These are phyloP conservation scores for Sarocladium brachiariae DNA, from an alignment of 2,329 filamentous ascomycete species.

Conservation along the genomic window DNA sequence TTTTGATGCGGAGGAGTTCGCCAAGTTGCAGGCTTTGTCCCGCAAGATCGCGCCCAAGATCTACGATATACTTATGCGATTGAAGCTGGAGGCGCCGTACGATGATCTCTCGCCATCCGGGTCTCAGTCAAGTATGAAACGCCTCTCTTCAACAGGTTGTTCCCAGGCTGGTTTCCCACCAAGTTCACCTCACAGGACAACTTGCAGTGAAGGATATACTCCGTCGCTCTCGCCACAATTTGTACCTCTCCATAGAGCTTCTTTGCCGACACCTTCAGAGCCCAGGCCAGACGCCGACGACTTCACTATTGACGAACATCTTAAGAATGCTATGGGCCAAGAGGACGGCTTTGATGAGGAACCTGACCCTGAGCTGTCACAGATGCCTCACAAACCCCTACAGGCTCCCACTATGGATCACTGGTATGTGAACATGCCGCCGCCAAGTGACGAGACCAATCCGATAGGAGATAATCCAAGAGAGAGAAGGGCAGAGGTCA, in stretches of 20 bases:
- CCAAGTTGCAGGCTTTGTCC: slow-evolving; percentile 39
- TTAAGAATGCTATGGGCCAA: slow-evolving; percentile 19
- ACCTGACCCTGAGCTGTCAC: slow-evolving; percentile 11
- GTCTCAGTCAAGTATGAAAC: no score
- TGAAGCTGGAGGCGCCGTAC: slow-evolving; percentile 39
- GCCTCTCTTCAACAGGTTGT: no score
- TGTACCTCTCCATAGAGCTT: no score
- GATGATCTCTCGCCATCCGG: slow-evolving; percentile 15
- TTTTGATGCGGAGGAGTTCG: slow-evolving; percentile 45
- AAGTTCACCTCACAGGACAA: no score
- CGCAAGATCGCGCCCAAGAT: slow-evolving; percentile 42
- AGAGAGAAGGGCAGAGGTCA: neutral
- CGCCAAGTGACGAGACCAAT: neutral
- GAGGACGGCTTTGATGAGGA: slow-evolving; percentile 2
- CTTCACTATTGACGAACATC: slow-evolving; percentile 21
- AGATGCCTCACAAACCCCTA: slow-evolving; percentile 10
- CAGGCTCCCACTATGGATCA: neutral
- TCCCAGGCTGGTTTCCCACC: no score
- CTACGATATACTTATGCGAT: slow-evolving; percentile 43
- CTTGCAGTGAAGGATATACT: no score
- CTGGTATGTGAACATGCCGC: neutral
- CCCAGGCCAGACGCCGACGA: slow-evolving; percentile 4
- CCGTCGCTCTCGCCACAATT: no score
- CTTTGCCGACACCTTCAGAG: neutral
- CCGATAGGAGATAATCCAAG: neutral